Conservation (phyloP, 768 basidiomycete genomes). For the Filobasidium wieringae region DNA sequence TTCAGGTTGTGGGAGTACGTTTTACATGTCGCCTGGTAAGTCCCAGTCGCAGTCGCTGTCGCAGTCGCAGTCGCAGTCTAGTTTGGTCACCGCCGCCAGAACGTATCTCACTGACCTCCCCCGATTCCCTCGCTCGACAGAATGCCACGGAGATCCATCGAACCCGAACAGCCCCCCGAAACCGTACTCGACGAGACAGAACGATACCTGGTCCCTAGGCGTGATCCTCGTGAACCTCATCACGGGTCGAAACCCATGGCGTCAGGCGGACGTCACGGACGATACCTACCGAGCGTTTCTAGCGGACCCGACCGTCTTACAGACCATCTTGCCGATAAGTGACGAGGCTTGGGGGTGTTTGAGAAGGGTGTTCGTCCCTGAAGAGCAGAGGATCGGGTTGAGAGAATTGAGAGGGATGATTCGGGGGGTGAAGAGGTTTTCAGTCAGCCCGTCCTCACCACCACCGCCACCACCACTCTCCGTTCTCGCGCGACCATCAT, state of each 20-base stretch:
- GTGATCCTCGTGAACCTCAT: constrained; percentile 67
- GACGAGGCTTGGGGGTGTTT: no score
- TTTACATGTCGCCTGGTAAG: constrained; percentile 83
- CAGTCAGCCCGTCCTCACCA: no score
- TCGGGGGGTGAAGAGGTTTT: no score
- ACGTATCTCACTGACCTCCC: neutral
- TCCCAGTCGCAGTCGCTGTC: neutral
- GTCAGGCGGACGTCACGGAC: constrained; percentile 52
- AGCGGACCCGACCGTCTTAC: constrained; percentile 53
- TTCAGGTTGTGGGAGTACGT: constrained; percentile 92
- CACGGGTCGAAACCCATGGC: constrained; percentile 67
- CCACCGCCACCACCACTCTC: no score
- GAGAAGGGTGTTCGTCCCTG: no score
- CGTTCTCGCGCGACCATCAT: no score
- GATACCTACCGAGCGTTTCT: constrained; percentile 70
- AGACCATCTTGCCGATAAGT: constrained; percentile 61
- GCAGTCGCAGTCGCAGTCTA: neutral
- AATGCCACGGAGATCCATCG: constrained; percentile 49
- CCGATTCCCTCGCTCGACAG: constrained; percentile 23
- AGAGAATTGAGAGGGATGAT: no score
- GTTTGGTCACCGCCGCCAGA: neutral
- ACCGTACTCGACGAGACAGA: constrained; percentile 58
- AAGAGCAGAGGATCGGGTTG: no score
- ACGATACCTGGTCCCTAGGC: constrained; percentile 94
- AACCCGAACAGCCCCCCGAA: constrained; percentile 37